phyloP scores from a whole-genome alignment of 345 rosid genomes.

The Camelina hispida region DNA sequence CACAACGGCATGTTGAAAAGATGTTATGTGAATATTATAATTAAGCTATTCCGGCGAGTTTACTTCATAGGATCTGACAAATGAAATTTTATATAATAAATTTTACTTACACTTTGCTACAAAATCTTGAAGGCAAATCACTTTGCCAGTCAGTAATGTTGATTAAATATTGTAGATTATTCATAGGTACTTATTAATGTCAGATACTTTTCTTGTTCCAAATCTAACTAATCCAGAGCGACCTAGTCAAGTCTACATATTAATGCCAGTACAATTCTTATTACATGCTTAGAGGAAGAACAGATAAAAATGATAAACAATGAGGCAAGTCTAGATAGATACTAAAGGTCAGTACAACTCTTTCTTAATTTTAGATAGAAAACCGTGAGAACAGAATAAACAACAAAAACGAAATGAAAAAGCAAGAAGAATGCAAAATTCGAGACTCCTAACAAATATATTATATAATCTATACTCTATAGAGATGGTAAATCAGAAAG shows the following conservation, averaged over 20 bases:
- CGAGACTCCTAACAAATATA: too few species aligned
- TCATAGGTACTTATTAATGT: constrained; percentile 32
- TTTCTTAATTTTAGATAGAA: too few species aligned
- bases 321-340: neutral
- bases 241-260: constrained; percentile 14
- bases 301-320: neutral
- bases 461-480: too few species aligned
- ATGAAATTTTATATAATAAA: constrained; percentile 32
- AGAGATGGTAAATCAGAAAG: too few species aligned
- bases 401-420: too few species aligned
- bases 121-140: constrained; percentile 38
- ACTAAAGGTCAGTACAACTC: neutral
- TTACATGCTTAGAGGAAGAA: constrained; percentile 10
- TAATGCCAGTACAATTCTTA: constrained; percentile 6
- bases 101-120: constrained; percentile 24
- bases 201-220: too few species aligned
- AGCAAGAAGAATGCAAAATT: too few species aligned
- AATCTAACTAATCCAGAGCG: constrained; percentile 37
- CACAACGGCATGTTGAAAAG: constrained; percentile 27
- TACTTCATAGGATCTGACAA: constrained; percentile 45
- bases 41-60: constrained; percentile 42
- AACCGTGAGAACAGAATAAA: too few species aligned
- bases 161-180: constrained; percentile 32
- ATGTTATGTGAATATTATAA: constrained; percentile 28
- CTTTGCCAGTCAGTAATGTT: constrained; percentile 30